These are phyloP conservation scores for Fusarium pseudograminearum DNA, from an alignment of 2,329 filamentous ascomycete genomes.

Conservation along the genomic window DNA sequence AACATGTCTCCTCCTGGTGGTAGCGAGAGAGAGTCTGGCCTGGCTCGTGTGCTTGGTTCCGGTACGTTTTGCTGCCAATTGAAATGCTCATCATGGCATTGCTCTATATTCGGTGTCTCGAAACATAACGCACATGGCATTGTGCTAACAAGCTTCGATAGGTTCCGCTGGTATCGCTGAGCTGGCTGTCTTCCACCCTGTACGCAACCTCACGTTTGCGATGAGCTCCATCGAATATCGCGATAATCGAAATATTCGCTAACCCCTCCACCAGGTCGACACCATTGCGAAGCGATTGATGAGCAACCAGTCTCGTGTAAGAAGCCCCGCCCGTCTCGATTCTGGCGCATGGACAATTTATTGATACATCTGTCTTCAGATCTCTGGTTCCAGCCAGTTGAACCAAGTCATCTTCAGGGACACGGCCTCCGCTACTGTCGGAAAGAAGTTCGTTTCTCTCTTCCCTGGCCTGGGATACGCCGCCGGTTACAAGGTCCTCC, in stretches of 20 bases:
- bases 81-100: conserved; percentile 11
- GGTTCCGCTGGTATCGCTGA: conserved; percentile 94
- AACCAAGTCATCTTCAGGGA: conserved; percentile 96
- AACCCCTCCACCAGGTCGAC: conserved; percentile 74
- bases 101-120: background rate
- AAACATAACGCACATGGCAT: background rate
- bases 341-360: conserved; percentile 7
- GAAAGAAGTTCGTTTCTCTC: conserved; percentile 89
- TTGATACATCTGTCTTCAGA: conserved; percentile 45
- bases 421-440: conserved; percentile 76
- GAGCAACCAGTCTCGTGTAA: conserved; percentile 84
- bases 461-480: conserved; percentile 98
- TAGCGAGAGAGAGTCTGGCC: conserved; percentile 83
- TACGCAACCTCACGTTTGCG: conserved; percentile 57
- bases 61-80: conserved; percentile 65
- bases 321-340: conserved; percentile 63
- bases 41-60: conserved; percentile 89
- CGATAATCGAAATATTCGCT: conserved; percentile 29
- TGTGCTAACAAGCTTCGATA: conserved; percentile 55
- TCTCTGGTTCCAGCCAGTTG: conserved; percentile 67
- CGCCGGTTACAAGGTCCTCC: conserved; percentile 96
- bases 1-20: conserved; percentile 70
- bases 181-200: conserved; percentile 91
- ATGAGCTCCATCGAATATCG: conserved; percentile 11
- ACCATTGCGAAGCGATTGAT: conserved; percentile 99